A percentile compares a stretch with the other conserved stretches of the same genome.
These are phyloP conservation scores for Calophaca sinica DNA, from an alignment of 306 rosid species.

Conservation along the genomic window DNA sequence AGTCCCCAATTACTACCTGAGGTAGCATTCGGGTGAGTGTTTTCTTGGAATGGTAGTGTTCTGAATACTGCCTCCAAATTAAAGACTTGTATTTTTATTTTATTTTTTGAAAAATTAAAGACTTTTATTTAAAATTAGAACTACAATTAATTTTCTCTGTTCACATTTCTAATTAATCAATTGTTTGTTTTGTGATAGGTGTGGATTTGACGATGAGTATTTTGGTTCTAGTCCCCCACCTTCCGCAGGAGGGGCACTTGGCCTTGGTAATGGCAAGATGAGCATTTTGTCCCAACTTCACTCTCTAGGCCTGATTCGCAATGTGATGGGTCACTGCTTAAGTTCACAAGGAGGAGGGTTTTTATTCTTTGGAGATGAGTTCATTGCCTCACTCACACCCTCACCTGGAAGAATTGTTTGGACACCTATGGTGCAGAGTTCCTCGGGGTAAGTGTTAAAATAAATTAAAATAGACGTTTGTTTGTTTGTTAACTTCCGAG, in stretches of 20 bases:
- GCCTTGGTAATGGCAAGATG: conserved; percentile 70
- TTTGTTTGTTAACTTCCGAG: no score
- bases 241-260: conserved; percentile 71
- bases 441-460: conserved; percentile 54
- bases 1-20: conserved; percentile 49
- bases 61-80: no score
- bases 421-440: conserved; percentile 56
- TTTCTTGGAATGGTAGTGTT: no score
- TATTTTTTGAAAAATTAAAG: no score
- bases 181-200: conserved; percentile 53
- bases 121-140: no score
- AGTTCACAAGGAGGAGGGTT: conserved; percentile 71
- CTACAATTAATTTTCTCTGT: background rate
- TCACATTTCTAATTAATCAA: conserved; percentile 6
- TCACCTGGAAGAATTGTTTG: conserved; percentile 57
- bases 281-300: conserved; percentile 67
- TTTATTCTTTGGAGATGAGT: conserved; percentile 71
- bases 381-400: conserved; percentile 52
- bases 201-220: conserved; percentile 72
- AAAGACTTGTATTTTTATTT: no score
- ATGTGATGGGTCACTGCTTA: conserved; percentile 76
- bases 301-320: conserved; percentile 50
- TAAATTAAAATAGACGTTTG: no score
- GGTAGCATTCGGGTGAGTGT: conserved; percentile 78
- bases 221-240: conserved; percentile 44